Conservation (phyloP, 1,284 basidiomycete genomes). For the Apiotrichum laibachii region DNA sequence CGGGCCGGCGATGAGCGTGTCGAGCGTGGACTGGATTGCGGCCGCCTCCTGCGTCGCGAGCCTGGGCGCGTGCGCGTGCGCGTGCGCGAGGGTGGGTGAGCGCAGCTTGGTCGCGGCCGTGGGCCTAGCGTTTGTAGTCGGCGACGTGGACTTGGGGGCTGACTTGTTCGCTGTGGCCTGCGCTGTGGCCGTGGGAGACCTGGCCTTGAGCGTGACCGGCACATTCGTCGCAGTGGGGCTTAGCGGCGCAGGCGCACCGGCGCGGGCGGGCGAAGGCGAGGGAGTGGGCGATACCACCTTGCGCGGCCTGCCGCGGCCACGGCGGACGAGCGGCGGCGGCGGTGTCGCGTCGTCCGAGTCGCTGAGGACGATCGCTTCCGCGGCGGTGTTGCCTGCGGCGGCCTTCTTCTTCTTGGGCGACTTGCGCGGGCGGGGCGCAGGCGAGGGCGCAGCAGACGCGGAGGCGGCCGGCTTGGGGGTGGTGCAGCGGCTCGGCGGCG, state of each 20-base stretch:
- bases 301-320: neutral
- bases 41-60: neutral
- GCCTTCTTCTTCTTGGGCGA: neutral
- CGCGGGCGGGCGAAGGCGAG: too few species aligned
- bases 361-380: neutral
- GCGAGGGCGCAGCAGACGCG: too few species aligned
- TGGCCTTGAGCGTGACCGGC: too few species aligned
- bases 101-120: too few species aligned
- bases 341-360: conserved; percentile 2
- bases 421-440: neutral
- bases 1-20: conserved; percentile 7
- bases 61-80: too few species aligned
- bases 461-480: neutral
- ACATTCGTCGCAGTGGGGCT: too few species aligned
- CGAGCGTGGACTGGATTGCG: conserved; percentile 5
- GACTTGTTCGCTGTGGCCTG: too few species aligned
- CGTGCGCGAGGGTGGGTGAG: too few species aligned
- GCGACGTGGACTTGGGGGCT: too few species aligned
- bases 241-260: too few species aligned
- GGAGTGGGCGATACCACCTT: neutral
- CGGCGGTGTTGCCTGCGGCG: neutral
- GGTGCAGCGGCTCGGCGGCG: neutral
- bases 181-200: too few species aligned
- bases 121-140: too few species aligned
- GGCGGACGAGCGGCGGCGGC: neutral